Evolutionary conservation across 306 rosid genomes (phyloP), one percentile per base, ranked within the genome.

Genomic region (Cercis canadensis): DNA sequence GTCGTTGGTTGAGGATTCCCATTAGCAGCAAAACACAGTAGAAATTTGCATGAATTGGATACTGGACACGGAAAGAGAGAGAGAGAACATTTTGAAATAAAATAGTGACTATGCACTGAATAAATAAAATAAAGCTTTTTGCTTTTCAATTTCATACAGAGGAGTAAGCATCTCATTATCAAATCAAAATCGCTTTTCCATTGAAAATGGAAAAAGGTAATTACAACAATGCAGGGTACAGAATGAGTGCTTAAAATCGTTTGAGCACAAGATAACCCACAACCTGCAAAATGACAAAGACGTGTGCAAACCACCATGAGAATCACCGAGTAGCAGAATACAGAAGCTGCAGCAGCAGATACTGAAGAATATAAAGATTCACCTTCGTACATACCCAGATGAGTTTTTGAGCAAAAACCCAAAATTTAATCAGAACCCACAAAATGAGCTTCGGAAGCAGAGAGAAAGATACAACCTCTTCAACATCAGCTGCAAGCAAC

Each of bases 401-500:
- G 69, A 50, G 47, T 24, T 62, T 33, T 47, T 65, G 49, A 57
- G 73, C 50, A 57, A 36, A 56, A 12, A 17, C 49, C 17, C 82
- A 56, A 19, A 13, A 6, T 37, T 37, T 37, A 15, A 6, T 44
- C 61, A 31, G 55, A 50, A 39, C 8, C 46, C 36, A 18, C 7
- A 31, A 24, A 56, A 87, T 83, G 88, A 83, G 75, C 61, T 37
- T 21, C 4, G 77, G 80, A 70, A 72, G 85, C 33, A 57, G 45
- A 29, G 96, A 82, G 73, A 78, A 51, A 64, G 85, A 56, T 29
- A 37, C 81, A 16, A 62, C 81, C 16, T 78, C 85, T n/a, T 89
- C 85, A 4, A 78, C 90, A 8, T 82, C 92, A 3, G 81, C 81
- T 63, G 84, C 82, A 19, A 85, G 87, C 84, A 85, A 63, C 69